Base-by-base conservation (phyloP, 2,329 filamentous ascomycete species). In the Chrysoporthe cubensis region DNA sequence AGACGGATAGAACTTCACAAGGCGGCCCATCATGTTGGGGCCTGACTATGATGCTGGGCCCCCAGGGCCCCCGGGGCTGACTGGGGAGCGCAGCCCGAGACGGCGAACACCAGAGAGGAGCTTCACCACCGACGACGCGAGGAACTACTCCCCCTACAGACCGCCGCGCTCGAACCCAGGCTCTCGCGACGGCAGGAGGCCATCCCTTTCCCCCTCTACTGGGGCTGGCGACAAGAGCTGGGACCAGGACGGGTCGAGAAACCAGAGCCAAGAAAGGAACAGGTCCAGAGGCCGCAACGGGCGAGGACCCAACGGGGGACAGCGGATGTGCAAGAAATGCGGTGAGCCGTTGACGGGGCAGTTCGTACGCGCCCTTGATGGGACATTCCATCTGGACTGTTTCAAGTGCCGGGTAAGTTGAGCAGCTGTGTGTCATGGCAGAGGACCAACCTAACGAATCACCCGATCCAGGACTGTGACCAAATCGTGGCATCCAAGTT, bases 401-500 rank as follows among this genome's bases (percentile, higher is more conserved):
- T 99, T 99, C 81, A 96, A 93, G 78, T 99, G 96, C 80, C 88
- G 93, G 81, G 95, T 97, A 87, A 82, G 89, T 86, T 44, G 40
- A 60, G 58, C 48, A 34, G 50, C 13, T 54, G 11, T 50, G n/a
- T 52, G 8, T 54, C 21, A 16, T 54, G 50, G 50, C 34, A 61
- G 61, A 21, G 40, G 44, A 65, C n/a, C 21, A 21, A 70, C 69
- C 62, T 32, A 64, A 62, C 72, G 75, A 69, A 76, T 68, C 34
- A 34, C 43, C 42, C 56, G 68, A 48, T 67, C 54, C 77, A 98
- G 95, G 96, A 99, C 78, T 99, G 96, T 76, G 93, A 92, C 73
- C 91, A 97, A 79, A 97, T 98, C 69, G 96, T 99, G 48, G 96
- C 96, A 54, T 97, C 95, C 64, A 99, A 99, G 76, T 99, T 99